A percentile compares a stretch with the other conserved stretches of the same genome.
phyloP scores from a whole-genome alignment of 345 rosid genomes.

The Populus nigra region DNA sequence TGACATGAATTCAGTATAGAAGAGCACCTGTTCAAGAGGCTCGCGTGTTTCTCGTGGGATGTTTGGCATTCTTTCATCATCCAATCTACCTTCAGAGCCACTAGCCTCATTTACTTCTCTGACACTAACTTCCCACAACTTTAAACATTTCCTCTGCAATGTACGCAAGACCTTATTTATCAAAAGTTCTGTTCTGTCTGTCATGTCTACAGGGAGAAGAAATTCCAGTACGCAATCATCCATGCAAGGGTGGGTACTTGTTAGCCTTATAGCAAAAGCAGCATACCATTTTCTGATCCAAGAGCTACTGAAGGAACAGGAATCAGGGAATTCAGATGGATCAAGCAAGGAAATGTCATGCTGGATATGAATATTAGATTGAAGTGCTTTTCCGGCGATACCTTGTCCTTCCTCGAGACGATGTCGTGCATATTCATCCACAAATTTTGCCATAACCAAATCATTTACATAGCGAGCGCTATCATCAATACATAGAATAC shows the following conservation, averaged over 20 bases:
- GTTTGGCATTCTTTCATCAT: neutral
- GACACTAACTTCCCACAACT: neutral
- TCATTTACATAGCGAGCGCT: too few species aligned
- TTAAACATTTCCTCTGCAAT: neutral
- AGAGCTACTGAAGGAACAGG: too few species aligned
- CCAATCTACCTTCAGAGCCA: too few species aligned
- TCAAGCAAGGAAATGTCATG: neutral
- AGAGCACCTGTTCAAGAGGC: neutral
- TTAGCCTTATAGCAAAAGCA: neutral
- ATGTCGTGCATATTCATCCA: too few species aligned
- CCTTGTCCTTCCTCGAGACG: neutral
- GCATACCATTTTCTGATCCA: neutral
- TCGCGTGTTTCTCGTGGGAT: too few species aligned
- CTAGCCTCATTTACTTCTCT: neutral
- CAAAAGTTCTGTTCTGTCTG: neutral
- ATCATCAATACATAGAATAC: neutral
- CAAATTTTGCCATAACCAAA: too few species aligned
- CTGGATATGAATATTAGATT: neutral
- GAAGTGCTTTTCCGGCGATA: neutral
- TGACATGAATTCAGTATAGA: neutral
- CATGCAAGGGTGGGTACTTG: neutral
- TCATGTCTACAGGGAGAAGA: too few species aligned
- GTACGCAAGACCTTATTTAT: neutral
- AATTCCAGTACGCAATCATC: neutral
- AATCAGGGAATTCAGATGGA: neutral